phyloP scores from a whole-genome alignment of 495 filamentous ascomycete genomes.

The Cenococcum geophilum region DNA sequence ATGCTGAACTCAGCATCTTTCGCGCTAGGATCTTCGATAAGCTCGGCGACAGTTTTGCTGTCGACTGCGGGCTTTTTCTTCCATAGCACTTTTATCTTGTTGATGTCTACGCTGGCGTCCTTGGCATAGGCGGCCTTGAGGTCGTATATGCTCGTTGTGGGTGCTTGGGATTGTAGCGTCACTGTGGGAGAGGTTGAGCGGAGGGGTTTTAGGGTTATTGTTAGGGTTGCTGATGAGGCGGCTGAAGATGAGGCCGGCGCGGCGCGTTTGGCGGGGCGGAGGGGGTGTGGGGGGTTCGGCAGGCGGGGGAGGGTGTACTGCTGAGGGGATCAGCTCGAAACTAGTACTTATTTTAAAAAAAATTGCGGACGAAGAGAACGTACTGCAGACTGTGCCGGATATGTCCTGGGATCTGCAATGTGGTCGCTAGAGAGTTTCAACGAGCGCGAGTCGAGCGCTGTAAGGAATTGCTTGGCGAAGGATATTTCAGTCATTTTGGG shows the following conservation, averaged over 20 bases:
- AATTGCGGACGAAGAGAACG: slow-evolving; percentile 33
- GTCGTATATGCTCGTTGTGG: slow-evolving; percentile 65
- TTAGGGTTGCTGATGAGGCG: slow-evolving; percentile 44
- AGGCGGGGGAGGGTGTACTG: slow-evolving; percentile 48
- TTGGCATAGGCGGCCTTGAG: slow-evolving; percentile 58
- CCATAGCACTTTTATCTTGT: slow-evolving; percentile 76
- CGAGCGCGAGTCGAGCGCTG: slow-evolving; percentile 66
- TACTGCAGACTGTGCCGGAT: slow-evolving; percentile 66
- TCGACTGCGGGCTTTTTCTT: slow-evolving; percentile 77
- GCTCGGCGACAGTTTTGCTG: slow-evolving; percentile 56
- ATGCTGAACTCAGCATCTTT: slow-evolving; percentile 59
- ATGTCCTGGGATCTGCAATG: slow-evolving; percentile 71
- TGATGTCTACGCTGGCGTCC: slow-evolving; percentile 45
- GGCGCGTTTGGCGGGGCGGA: slow-evolving; percentile 31
- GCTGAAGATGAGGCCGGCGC: slow-evolving; percentile 46
- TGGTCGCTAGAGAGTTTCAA: slow-evolving; percentile 75
- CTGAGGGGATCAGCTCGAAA: slow-evolving; percentile 2
- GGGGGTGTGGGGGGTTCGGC: slow-evolving; percentile 24
- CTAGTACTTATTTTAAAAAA: background rate
- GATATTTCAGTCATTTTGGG: slow-evolving; percentile 68
- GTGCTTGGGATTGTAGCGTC: slow-evolving; percentile 50
- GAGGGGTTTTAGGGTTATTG: slow-evolving; percentile 63
- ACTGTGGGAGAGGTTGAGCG: slow-evolving; percentile 58
- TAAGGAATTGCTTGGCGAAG: slow-evolving; percentile 79
- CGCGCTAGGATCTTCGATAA: slow-evolving; percentile 36